These are phyloP conservation scores for Leccinum solheimii DNA, from an alignment of 1,284 basidiomycete genomes.

Conservation along the genomic window DNA sequence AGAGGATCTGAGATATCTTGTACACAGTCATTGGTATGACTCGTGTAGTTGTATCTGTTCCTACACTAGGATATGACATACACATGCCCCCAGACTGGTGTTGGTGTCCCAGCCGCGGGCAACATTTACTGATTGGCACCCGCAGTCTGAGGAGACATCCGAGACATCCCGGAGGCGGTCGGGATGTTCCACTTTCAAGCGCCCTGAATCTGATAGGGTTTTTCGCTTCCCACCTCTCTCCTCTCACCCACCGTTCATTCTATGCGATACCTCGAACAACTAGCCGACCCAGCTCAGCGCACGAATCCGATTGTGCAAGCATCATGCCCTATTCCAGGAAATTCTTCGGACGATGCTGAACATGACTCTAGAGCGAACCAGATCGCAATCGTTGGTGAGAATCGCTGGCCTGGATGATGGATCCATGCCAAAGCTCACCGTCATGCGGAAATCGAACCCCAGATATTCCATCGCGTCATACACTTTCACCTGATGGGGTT, in stretches of 20 bases:
- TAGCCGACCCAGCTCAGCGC: not conserved
- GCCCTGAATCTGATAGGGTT: not conserved
- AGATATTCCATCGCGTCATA: not conserved
- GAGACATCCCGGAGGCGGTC: too few relatives aligned
- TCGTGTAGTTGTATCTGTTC: too few relatives aligned
- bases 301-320: not conserved
- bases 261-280: not conserved
- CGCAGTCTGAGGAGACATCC: too few relatives aligned
- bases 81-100: too few relatives aligned
- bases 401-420: not conserved
- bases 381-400: not conserved
- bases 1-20: not conserved
- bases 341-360: not conserved
- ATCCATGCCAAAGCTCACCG: not conserved
- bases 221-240: not conserved
- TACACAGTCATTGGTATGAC: too few relatives aligned
- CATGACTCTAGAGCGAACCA: not conserved
- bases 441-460: constrained; percentile 2
- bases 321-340: not conserved
- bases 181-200: not conserved
- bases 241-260: not conserved
- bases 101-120: too few relatives aligned
- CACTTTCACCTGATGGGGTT: not conserved
- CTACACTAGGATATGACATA: too few relatives aligned
- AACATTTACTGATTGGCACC: too few relatives aligned